Evolutionary conservation across 441 rosid genomes (phyloP).

Genomic region (Brassica hybrid): DNA sequence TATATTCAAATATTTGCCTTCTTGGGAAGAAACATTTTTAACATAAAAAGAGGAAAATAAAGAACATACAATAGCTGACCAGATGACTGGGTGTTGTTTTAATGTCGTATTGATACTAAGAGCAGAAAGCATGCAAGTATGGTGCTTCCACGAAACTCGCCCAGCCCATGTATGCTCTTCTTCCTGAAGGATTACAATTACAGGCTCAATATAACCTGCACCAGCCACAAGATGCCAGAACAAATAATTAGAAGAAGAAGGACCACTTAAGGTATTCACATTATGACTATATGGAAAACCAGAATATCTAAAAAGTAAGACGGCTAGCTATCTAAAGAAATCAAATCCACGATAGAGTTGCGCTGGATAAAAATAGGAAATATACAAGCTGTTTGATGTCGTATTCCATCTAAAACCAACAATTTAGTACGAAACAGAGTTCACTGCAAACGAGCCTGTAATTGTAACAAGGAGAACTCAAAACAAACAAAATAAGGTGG

Average conservation of each 20-base stretch:
- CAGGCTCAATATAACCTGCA: constrained; percentile 98
- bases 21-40: constrained; percentile 11
- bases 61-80: constrained; percentile 85
- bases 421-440: constrained; percentile 17
- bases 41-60: constrained; percentile 33
- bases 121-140: constrained; percentile 95
- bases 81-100: constrained; percentile 97
- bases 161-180: constrained; percentile 99
- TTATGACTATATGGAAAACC: constrained; percentile 20
- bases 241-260: constrained; percentile 24
- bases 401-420: constrained; percentile 15
- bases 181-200: constrained; percentile 97
- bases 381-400: constrained; percentile 7
- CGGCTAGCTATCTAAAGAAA: constrained; percentile 6
- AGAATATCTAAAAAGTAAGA: constrained; percentile 15
- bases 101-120: constrained; percentile 93
- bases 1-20: constrained; percentile 20
- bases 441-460: neutral
- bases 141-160: constrained; percentile 92
- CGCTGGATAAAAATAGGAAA: constrained; percentile 12
- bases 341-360: constrained; percentile 24
- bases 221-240: constrained; percentile 38
- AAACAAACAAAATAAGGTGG: constrained; percentile 24
- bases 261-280: constrained; percentile 20
- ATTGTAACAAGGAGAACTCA: neutral